Conservation (phyloP, 306 rosid species). For the Senna siamea region DNA sequence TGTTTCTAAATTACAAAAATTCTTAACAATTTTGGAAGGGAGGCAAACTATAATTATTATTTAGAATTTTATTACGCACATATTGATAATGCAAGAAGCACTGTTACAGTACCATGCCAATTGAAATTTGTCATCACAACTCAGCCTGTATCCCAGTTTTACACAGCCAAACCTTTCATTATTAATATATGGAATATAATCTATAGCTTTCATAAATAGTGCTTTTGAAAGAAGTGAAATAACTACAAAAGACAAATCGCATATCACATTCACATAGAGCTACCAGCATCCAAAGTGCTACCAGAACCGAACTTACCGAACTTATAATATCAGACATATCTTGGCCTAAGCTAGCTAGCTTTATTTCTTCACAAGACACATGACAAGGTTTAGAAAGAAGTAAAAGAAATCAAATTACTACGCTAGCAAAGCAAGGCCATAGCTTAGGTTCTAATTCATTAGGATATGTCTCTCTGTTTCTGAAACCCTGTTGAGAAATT, state of each 20-base stretch:
- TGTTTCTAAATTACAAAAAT: too few relatives aligned
- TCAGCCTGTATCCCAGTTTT: too few relatives aligned
- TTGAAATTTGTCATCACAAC: too few relatives aligned
- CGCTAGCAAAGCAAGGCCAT: background rate
- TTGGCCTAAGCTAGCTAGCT: background rate
- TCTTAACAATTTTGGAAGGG: too few relatives aligned
- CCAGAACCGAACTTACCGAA: constrained; percentile 23
- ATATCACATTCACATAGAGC: constrained; percentile 21
- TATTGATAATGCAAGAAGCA: too few relatives aligned
- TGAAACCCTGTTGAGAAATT: background rate
- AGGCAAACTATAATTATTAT: too few relatives aligned
- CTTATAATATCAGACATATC: constrained; percentile 3
- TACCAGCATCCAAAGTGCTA: background rate
- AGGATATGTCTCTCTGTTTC: background rate
- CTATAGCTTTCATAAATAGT: too few relatives aligned
- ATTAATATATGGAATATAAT: too few relatives aligned
- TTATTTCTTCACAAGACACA: constrained; percentile 7
- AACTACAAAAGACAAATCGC: background rate
- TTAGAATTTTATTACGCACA: too few relatives aligned
- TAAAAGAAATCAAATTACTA: background rate
- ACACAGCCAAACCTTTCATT: too few relatives aligned
- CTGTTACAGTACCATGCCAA: too few relatives aligned
- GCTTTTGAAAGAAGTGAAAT: background rate
- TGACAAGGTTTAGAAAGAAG: background rate
- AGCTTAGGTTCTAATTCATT: background rate